Evolutionary conservation across 2,329 filamentous ascomycete species (phyloP), one percentile per base, ranked within the genome.

Genomic region (Thielaviopsis punctulata): DNA sequence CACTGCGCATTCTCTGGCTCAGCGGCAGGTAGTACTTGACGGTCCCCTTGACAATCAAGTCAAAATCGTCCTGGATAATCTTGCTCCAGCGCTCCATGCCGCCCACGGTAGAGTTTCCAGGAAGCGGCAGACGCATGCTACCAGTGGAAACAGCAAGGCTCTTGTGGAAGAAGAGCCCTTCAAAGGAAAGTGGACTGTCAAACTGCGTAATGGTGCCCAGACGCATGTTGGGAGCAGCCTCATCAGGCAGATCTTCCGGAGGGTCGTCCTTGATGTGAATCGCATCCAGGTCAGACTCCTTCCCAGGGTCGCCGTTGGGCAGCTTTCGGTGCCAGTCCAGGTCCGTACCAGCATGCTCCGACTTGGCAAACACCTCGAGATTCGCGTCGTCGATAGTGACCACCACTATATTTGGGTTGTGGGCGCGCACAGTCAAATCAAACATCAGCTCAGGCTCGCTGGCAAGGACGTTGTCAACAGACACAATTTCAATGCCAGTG

Each of bases 371-470:
- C 27, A 98, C 77, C 61, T 93, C 88, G 53, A 96, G 73, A 63
- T 96, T 88, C 62, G 93, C 83, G 46, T 89, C 81, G 57, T 85
- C 81, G 36, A 98, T 79, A 2, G 84, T 84, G 43, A 98, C 84
- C 1, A 87, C 80, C 39, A 96, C 84, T 41, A 95, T 80, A 59
- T 96, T 98, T 1, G 90, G 89, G 63, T 98, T 98, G 59, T 90
- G 74, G 0, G 90, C 92, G 58, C 79, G 79, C 55, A 98, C 86
- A 19, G 86, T 79, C 48, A 98, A 69, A 64, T 98, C 90, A 60
- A 96, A 77, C 79, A 98, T 95, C 43, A 98, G 75, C 63, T 96
- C 89, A 64, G 95, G 86, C 64, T 95, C 86, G 60, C 86, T 95
- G 2, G 89, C 89, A 48, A 96, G 76, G 22, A 98, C 87, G 58